A percentile compares a stretch with the other conserved stretches of the same genome.
phyloP scores from a whole-genome alignment of 2,329 filamentous ascomycete species.

The Paraconiothyrium brasiliense region DNA sequence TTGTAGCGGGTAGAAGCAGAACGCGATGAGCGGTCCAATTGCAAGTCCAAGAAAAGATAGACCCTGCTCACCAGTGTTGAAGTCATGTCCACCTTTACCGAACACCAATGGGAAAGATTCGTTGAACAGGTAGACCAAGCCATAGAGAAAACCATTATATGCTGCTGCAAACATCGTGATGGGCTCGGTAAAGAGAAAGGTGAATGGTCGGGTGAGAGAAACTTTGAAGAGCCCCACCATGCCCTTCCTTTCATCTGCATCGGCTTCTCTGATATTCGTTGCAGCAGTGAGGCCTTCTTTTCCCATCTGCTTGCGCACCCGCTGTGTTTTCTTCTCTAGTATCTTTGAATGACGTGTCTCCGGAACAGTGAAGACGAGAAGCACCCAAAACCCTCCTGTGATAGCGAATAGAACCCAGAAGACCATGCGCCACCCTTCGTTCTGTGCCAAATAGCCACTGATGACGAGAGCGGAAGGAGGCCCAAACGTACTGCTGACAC shows the following conservation, averaged over 20 bases:
- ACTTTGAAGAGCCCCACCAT: slow-evolving; percentile 24
- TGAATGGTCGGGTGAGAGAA: slow-evolving; percentile 25
- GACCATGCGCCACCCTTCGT: slow-evolving; percentile 74
- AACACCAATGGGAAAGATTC: slow-evolving; percentile 29
- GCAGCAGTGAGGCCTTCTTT: slow-evolving; percentile 23
- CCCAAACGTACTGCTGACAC: slow-evolving; percentile 63
- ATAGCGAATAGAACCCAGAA: slow-evolving; percentile 69
- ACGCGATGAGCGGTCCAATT: slow-evolving; percentile 30
- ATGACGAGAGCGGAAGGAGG: slow-evolving; percentile 64
- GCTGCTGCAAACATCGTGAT: slow-evolving; percentile 23
- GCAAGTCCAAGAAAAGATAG: slow-evolving; percentile 34
- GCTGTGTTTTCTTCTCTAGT: slow-evolving; percentile 66
- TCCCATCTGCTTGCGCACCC: slow-evolving; percentile 66
- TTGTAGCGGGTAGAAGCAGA: slow-evolving; percentile 24
- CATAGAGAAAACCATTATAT: slow-evolving; percentile 30
- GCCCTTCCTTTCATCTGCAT: slow-evolving; percentile 13
- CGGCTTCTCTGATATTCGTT: slow-evolving; percentile 17
- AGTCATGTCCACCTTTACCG: slow-evolving; percentile 13
- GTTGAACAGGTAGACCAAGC: slow-evolving; percentile 29
- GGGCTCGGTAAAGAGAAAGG: slow-evolving; percentile 28
- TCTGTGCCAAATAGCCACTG: slow-evolving; percentile 44
- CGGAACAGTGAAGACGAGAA: slow-evolving; percentile 36
- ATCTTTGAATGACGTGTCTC: slow-evolving; percentile 35
- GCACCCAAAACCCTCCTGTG: slow-evolving; percentile 63
- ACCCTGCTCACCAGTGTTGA: slow-evolving; percentile 13